Evolutionary conservation across 768 basidiomycete species (phyloP).

Genomic region (Ramaria rubella): DNA sequence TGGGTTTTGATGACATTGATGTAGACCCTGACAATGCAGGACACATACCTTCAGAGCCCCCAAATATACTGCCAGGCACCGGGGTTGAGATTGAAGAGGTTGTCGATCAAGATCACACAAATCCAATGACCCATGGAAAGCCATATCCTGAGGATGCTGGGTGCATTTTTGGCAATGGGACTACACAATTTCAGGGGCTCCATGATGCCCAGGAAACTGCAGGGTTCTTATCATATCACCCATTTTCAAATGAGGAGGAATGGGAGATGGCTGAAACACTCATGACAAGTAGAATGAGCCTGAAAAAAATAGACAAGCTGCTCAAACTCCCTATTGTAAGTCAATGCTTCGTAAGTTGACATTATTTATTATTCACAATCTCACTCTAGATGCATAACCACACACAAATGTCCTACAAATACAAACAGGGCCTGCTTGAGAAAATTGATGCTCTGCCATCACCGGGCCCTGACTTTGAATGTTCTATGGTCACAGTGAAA

Average conservation of each 20-base stretch:
- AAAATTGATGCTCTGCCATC: background rate
- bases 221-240: background rate
- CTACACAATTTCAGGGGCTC: background rate
- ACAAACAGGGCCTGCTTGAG: background rate
- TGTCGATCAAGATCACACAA: background rate
- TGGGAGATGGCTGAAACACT: background rate
- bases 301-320: too few species aligned
- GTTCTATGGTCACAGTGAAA: constrained; percentile 16
- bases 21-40: background rate
- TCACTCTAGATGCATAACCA: background rate
- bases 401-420: background rate
- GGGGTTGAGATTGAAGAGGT: background rate
- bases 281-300: background rate
- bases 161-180: background rate
- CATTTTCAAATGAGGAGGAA: background rate
- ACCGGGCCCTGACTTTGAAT: constrained; percentile 17
- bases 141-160: background rate
- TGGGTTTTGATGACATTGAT: background rate
- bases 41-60: background rate
- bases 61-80: background rate
- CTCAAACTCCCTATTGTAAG: constrained; percentile 1
- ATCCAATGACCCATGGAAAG: background rate
- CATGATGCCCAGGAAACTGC: background rate
- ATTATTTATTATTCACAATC: too few species aligned
- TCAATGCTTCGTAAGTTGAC: background rate